Conservation (phyloP, 2,329 filamentous ascomycete species). For the Stagonosporopsis rhizophila region DNA sequence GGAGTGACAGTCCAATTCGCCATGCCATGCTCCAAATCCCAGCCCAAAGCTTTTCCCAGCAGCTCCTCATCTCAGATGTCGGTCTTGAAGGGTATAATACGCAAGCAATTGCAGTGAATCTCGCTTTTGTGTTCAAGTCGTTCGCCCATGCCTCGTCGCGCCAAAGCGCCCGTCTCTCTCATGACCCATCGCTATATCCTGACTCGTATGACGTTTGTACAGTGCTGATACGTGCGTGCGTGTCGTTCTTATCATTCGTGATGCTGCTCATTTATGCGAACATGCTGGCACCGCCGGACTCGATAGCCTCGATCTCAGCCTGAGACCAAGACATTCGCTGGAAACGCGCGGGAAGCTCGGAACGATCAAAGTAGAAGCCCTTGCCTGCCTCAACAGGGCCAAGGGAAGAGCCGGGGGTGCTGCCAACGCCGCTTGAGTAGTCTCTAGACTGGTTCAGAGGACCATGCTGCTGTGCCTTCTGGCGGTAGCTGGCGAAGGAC, state of each 20-base stretch:
- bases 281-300: constrained; percentile 85
- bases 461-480: constrained; percentile 79
- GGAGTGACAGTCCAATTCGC: constrained; percentile 17
- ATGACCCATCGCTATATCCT: constrained; percentile 16
- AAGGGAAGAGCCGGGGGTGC: constrained; percentile 70
- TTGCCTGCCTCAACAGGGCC: constrained; percentile 73
- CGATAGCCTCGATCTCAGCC: constrained; percentile 92
- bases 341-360: constrained; percentile 86
- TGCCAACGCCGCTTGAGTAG: constrained; percentile 59
- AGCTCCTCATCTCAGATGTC: constrained; percentile 25
- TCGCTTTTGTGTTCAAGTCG: constrained; percentile 28
- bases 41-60: constrained; percentile 17
- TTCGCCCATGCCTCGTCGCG: constrained; percentile 9
- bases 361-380: constrained; percentile 87
- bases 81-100: constrained; percentile 41
- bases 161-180: constrained; percentile 14
- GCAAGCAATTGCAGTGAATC: constrained; percentile 28
- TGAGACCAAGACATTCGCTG: constrained; percentile 74
- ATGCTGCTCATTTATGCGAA: constrained; percentile 53
- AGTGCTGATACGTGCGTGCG: constrained; percentile 25
- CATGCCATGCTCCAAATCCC: constrained; percentile 18
- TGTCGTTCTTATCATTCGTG: constrained; percentile 19
- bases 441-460: constrained; percentile 60
- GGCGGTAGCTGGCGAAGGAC: constrained; percentile 78
- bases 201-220: constrained; percentile 30